phyloP scores from a whole-genome alignment of 257 asterid species.

The Petunia secreta region DNA sequence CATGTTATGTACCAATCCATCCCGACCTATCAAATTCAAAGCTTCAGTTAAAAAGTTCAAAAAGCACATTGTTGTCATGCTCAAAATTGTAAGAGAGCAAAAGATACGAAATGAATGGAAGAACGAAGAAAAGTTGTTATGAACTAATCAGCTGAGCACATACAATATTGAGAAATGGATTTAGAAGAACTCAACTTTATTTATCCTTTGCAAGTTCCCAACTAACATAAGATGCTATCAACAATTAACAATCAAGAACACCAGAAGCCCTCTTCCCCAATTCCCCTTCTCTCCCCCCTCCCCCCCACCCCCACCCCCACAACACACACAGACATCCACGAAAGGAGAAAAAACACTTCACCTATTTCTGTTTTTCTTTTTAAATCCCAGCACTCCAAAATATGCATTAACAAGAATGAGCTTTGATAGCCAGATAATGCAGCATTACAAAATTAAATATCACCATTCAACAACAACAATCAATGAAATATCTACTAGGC shows the following conservation, averaged over 20 bases:
- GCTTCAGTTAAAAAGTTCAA: conserved; percentile 17
- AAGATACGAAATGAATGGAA: background rate
- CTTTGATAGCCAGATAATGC: background rate
- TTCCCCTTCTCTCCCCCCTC: background rate
- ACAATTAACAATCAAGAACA: background rate
- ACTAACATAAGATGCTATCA: background rate
- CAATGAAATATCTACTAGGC: background rate
- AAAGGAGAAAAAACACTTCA: background rate
- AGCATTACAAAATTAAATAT: background rate
- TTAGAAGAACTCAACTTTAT: background rate
- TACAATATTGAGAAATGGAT: background rate
- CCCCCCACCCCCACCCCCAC: background rate
- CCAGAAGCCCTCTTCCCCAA: background rate
- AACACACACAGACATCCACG: too few relatives aligned
- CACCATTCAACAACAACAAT: background rate
- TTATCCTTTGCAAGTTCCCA: background rate
- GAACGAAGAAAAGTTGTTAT: background rate
- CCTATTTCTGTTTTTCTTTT: background rate
- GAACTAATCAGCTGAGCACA: background rate
- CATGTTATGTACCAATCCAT: conserved; percentile 98
- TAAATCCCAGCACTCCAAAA: background rate
- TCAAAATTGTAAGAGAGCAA: background rate
- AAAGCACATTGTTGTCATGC: background rate
- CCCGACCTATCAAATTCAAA: conserved; percentile 73
- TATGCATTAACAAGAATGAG: conserved; percentile 14